Conservation (phyloP, 805 yeast species). For the Cyberlindnera misumaiensis region DNA sequence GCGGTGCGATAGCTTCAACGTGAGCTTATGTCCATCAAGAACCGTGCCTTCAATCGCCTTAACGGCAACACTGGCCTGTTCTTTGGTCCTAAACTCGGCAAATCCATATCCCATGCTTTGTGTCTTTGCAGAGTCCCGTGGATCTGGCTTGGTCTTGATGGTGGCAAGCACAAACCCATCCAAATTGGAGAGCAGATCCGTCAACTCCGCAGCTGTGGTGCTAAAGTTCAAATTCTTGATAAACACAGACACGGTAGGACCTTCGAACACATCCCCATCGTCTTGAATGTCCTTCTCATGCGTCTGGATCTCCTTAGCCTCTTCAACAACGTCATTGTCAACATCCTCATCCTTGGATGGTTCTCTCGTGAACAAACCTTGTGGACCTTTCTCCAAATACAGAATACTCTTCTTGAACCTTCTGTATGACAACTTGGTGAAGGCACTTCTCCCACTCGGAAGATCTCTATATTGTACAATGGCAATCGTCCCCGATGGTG, state of each 20-base stretch:
- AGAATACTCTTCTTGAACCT: constrained; percentile 82
- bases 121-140: constrained; percentile 57
- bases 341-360: constrained; percentile 29
- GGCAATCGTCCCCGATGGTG: constrained; percentile 95
- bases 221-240: constrained; percentile 87
- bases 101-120: constrained; percentile 97
- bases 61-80: constrained; percentile 74
- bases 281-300: constrained; percentile 27
- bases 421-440: constrained; percentile 78
- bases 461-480: constrained; percentile 81
- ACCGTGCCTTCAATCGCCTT: constrained; percentile 65
- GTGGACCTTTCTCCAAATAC: constrained; percentile 92
- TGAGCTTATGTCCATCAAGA: constrained; percentile 85
- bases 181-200: constrained; percentile 56
- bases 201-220: constrained; percentile 55
- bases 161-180: constrained; percentile 79
- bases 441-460: constrained; percentile 84
- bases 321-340: constrained; percentile 21
- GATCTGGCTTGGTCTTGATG: constrained; percentile 83
- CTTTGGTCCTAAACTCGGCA: constrained; percentile 77
- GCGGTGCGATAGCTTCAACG: constrained; percentile 83
- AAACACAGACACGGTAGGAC: constrained; percentile 82
- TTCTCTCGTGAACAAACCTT: constrained; percentile 61
- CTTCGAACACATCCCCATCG: constrained; percentile 40
- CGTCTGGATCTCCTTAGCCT: constrained; percentile 16